Evolutionary conservation across 441 rosid species (phyloP).

Genomic region (Brassica hybrid): DNA sequence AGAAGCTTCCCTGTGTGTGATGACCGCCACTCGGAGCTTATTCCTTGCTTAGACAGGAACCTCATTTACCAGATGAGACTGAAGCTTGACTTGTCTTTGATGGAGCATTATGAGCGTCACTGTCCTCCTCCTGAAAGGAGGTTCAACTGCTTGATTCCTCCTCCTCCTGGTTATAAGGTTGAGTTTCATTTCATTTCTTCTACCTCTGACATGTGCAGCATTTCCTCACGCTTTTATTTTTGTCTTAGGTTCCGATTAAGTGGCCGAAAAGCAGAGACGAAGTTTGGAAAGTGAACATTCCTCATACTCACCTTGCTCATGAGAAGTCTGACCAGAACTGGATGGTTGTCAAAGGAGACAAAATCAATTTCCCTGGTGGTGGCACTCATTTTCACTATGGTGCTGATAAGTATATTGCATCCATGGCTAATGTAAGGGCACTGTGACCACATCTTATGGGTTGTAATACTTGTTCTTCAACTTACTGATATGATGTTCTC

Average conservation of each 20-base stretch:
- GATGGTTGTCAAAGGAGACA: constrained; percentile 98
- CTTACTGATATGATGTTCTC: not conserved
- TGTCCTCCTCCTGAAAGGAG: constrained; percentile 95
- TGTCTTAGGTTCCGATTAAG: constrained; percentile 83
- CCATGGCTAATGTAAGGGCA: constrained; percentile 89
- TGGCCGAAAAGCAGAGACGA: constrained; percentile 99
- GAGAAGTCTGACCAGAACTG: constrained; percentile 99
- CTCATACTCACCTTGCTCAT: constrained; percentile 98
- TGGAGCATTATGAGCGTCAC: constrained; percentile 99
- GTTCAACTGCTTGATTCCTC: constrained; percentile 97
- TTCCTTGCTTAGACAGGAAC: constrained; percentile 94
- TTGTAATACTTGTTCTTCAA: not conserved
- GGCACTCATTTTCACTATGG: constrained; percentile 99
- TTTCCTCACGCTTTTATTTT: not conserved
- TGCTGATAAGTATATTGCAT: constrained; percentile 96
- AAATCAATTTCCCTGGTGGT: constrained; percentile 93
- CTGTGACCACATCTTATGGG: not conserved
- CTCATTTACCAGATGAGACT: constrained; percentile 91
- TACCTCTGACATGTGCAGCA: too few relatives aligned
- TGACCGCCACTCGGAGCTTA: constrained; percentile 89
- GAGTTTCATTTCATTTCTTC: constrained; percentile 2
- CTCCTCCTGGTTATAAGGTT: constrained; percentile 97
- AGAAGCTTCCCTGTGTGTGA: constrained; percentile 98
- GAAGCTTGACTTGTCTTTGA: constrained; percentile 91
- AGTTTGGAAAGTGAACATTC: constrained; percentile 98